Base-by-base conservation (phyloP, 495 filamentous ascomycete species). In the Thozetella sp. region DNA sequence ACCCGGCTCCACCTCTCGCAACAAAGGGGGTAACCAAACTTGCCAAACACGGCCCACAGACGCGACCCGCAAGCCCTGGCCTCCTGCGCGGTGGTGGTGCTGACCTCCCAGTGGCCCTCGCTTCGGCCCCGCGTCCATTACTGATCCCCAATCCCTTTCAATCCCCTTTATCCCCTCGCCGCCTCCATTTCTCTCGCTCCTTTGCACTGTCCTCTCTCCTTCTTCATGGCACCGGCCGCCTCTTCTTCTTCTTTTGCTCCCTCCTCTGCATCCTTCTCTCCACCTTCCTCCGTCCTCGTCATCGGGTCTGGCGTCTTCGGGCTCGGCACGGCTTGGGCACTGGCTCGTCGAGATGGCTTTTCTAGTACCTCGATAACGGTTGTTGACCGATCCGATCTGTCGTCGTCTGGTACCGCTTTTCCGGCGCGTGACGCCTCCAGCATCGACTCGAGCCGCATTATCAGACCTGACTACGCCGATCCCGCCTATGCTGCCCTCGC, bases 401-500 rank as follows among this genome's bases (percentile, higher is more conserved):
- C 83, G n/a, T 65, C 72, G 0, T 54, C 67, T 0, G 72, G 64
- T 19, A 48, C 43, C 25, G 65, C 70, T 1, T 90, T 91, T 71
- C 88, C 89, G 24, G 82, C 88, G 59, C 85, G 84, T 2, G 84
- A 93, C 63, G 85, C 86, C 57, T 83, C 90, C 25, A 90, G 86
- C 53, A 83, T 91, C 64, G 92, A 94, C 77, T 83, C 80, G 43
- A 91, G 89, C 20, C 88, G 90, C 53, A 91, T 93, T 65, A 81
- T 97, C 58, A 83, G 93, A 24, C 78, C 92, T 37, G 93, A 97
- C 77, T 97, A 97, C 70, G 81, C 86, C 2, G 82, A 91, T 68
- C 74, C 83, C 2, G 83, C 82, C 1, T 97, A 97, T 70, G 80
- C 90, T 12, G 70, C 76, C 10, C 86, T 97, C 50, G 90, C 85